Base-by-base conservation (phyloP, 768 basidiomycete species). In the Artomyces pyxidatus region DNA sequence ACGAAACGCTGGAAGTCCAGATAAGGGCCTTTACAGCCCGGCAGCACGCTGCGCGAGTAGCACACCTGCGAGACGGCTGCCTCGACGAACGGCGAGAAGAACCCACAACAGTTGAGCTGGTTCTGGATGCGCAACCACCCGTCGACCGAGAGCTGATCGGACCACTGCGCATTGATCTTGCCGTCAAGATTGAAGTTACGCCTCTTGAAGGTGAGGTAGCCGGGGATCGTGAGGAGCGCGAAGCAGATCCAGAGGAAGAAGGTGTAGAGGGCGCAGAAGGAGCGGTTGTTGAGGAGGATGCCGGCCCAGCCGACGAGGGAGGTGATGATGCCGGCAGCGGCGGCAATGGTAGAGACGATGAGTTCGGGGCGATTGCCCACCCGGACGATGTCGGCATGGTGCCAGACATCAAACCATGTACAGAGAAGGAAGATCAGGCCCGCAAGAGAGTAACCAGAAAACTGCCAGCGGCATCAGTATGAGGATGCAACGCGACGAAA, bases 131-230 rank as follows among this genome's bases (percentile, higher is more conserved):
- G 71, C 14, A 86, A 65, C 30, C 88, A 75, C 6, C 82, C 85
- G 1, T 65, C 58, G 23, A 78, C 63, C 10, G 79, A 81, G 17
- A 89, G 71, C 37, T 66, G 59, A 37, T 78, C 71, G 46, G 79
- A 83, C 88, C 87, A 89, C 62, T 88, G 83, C 8, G 73, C 64
- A 64, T 87, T 89, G 65, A 88, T 63, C 66, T 89, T 89, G 37
- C 83, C 87, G 60, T 88, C 84, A 49, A 89, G 75, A 63, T 89
- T 88, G 74, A 88, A 88, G 6, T 77, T 74, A 46, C 73, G 73
- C 35, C 74, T 71, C 63, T 84, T 87, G 73, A 86, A 91, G 32
- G 85, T 80, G 59, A 84, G 64, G 66, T 91, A 91, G 0, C 88
- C 87, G 0, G 88, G 88, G 0, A 76, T 69, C 62, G 87, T 73